Percentiles rank a stretch among this genome's conserved stretches.
phyloP scores from a whole-genome alignment of 331 rosid genomes.

The Malus hybrid region DNA sequence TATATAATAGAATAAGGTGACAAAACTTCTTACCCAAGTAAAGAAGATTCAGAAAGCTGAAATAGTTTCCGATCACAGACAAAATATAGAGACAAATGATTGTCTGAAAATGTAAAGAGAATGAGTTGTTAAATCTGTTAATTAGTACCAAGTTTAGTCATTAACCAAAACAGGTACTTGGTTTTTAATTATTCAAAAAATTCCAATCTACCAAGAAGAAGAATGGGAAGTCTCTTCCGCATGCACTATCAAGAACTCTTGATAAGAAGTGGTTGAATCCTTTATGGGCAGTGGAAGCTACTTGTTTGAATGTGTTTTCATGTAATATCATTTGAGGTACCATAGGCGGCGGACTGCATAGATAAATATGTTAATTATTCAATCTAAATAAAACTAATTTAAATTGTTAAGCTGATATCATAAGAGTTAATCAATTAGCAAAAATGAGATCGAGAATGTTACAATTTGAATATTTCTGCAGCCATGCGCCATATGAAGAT shows the following conservation, averaged over 20 bases:
- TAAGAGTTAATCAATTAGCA: background rate
- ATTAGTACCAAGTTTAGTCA: background rate
- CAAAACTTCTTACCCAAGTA: slow-evolving; percentile 47
- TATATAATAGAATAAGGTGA: background rate
- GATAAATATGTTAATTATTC: background rate
- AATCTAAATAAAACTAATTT: background rate
- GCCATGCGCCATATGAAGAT: slow-evolving; percentile 51
- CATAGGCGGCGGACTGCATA: slow-evolving; percentile 46
- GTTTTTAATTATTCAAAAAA: no score
- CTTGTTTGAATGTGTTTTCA: slow-evolving; percentile 43
- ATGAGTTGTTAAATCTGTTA: background rate
- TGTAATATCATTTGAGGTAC: slow-evolving; percentile 40
- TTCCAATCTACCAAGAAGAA: slow-evolving; percentile 46
- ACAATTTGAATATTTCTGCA: slow-evolving; percentile 37
- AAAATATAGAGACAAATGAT: slow-evolving; percentile 43
- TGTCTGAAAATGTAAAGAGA: slow-evolving; percentile 33
- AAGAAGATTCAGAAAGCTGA: slow-evolving; percentile 56
- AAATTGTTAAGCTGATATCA: background rate
- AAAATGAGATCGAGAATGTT: background rate
- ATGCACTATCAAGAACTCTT: slow-evolving; percentile 38
- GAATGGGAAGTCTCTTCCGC: slow-evolving; percentile 46
- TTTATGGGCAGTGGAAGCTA: slow-evolving; percentile 40
- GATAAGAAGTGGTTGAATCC: slow-evolving; percentile 37
- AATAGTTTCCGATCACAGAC: slow-evolving; percentile 54
- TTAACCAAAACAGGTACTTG: background rate